Evolutionary conservation across 1,284 basidiomycete species (phyloP), one percentile per base, ranked within the genome.

Genomic region (Quambalaria eucalypti): DNA sequence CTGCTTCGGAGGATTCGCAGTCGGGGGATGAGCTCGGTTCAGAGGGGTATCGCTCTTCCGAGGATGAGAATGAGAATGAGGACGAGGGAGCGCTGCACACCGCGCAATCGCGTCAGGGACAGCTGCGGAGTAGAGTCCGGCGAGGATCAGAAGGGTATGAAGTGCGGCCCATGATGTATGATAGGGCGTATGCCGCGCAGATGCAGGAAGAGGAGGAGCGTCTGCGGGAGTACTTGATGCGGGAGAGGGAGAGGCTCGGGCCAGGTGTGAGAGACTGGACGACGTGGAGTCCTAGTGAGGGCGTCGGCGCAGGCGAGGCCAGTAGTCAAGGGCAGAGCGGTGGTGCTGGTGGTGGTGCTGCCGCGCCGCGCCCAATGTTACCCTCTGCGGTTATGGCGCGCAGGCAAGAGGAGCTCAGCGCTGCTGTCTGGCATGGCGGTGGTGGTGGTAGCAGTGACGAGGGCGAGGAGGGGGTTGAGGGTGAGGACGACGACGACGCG

Each of bases 71-170:
- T 19, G 42, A 46, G 21, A 46, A 21, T 12, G 25, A 21, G 6
- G 19, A 19, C 25, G 7, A 23, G n/a, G 16, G 9, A 29, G 25
- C 9, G 19, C 5, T 2, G 21, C 4, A 30, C 33, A 51, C 19
- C 26, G 44, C 39, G 47, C n/a, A 26, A 28, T 8, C 23, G 3
- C 25, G 50, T 28, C 48, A 10, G 21, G n/a, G 33, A 23, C 52
- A 50, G 31, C 39, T 33, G 31, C 19, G 25, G 10, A 55, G 50
- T 31, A 54, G 61, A 21, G 51, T 62, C 12, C 60, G 62, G 16
- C 57, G 62, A 19, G 62, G 62, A 33, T 59, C 55, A 29, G 62
- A 64, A 46, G 62, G 62, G 19, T 47, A 56, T 49, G 62, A 64
- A 31, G 57, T 64, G n/a, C 28, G 39, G 21, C 54, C 60, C 29